phyloP scores from a whole-genome alignment of 2,329 filamentous ascomycete genomes.

The Ceratocystis lukuohia region DNA sequence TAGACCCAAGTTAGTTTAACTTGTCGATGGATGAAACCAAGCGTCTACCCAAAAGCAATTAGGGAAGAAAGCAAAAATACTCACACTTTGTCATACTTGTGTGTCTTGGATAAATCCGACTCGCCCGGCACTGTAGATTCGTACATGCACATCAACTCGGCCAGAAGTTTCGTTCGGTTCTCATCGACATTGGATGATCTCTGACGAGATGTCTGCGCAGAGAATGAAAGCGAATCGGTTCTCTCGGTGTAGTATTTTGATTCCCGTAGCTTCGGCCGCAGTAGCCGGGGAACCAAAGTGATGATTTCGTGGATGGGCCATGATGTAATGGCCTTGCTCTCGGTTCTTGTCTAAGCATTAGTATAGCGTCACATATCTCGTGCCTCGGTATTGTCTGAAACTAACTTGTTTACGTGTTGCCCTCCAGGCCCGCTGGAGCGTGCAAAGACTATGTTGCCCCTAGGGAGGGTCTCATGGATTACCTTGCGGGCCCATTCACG shows the following conservation, averaged over 20 bases:
- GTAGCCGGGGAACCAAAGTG: slow-evolving; percentile 33
- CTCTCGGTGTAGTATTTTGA: slow-evolving; percentile 42
- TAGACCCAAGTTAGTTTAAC: neutral
- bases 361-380: neutral
- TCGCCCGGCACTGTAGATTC: slow-evolving; percentile 34
- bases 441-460: slow-evolving; percentile 40
- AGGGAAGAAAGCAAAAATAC: slow-evolving; percentile 20
- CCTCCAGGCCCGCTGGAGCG: slow-evolving; percentile 49
- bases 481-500: slow-evolving; percentile 39
- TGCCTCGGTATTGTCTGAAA: neutral
- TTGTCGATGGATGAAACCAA: neutral
- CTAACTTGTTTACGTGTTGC: slow-evolving; percentile 50
- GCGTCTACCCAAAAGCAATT: neutral
- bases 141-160: slow-evolving; percentile 38
- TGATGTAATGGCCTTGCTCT: slow-evolving; percentile 44
- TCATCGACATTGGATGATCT: slow-evolving; percentile 39
- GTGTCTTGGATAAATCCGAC: slow-evolving; percentile 33
- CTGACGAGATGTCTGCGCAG: slow-evolving; percentile 42
- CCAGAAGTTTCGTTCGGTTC: slow-evolving; percentile 37
- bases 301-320: slow-evolving; percentile 38
- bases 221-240: slow-evolving; percentile 41
- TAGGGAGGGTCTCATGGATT: slow-evolving; percentile 32
- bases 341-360: slow-evolving; percentile 33
- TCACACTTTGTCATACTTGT: slow-evolving; percentile 38
- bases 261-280: slow-evolving; percentile 35